These are phyloP conservation scores for Glomus cerebriforme DNA, from an alignment of 192 early-diverging fungal species.

Conservation along the genomic window DNA sequence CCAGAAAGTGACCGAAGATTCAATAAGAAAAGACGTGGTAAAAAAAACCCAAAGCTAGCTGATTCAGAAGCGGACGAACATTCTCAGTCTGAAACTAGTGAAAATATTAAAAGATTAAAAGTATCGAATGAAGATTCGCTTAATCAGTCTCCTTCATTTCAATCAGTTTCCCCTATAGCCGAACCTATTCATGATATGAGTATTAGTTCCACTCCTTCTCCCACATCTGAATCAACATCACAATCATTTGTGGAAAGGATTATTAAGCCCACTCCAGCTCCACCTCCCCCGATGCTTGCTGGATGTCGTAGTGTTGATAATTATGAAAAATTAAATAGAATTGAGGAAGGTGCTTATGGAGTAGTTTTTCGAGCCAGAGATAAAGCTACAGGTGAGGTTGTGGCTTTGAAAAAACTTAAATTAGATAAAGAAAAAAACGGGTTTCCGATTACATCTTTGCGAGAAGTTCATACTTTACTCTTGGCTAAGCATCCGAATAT, in stretches of 20 bases:
- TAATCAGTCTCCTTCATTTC: background rate
- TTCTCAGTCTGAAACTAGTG: background rate
- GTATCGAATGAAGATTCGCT: background rate
- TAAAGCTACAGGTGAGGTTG: slow-evolving; percentile 71
- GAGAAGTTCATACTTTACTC: slow-evolving; percentile 76
- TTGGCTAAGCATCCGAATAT: slow-evolving; percentile 83
- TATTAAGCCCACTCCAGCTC: slow-evolving; percentile 5
- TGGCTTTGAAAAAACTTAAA: slow-evolving; percentile 60
- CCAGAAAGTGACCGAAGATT: background rate
- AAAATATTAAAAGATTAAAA: background rate
- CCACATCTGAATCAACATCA: background rate
- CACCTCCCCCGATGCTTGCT: slow-evolving; percentile 51
- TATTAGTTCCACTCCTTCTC: background rate
- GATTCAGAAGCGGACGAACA: slow-evolving; percentile 1
- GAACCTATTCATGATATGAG: background rate
- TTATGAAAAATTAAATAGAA: slow-evolving; percentile 94
- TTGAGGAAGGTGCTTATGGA: slow-evolving; percentile 96
- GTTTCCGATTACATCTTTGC: slow-evolving; percentile 76
- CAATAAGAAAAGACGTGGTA: slow-evolving; percentile 15
- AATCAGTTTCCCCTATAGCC: background rate
- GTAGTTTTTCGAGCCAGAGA: slow-evolving; percentile 93
- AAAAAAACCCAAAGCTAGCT: background rate
- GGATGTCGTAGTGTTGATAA: slow-evolving; percentile 76
- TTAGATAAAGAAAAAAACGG: slow-evolving; percentile 66
- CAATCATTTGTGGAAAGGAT: slow-evolving; percentile 6